Evolutionary conservation across 345 rosid species (phyloP).

Genomic region (Citrus unshiu): DNA sequence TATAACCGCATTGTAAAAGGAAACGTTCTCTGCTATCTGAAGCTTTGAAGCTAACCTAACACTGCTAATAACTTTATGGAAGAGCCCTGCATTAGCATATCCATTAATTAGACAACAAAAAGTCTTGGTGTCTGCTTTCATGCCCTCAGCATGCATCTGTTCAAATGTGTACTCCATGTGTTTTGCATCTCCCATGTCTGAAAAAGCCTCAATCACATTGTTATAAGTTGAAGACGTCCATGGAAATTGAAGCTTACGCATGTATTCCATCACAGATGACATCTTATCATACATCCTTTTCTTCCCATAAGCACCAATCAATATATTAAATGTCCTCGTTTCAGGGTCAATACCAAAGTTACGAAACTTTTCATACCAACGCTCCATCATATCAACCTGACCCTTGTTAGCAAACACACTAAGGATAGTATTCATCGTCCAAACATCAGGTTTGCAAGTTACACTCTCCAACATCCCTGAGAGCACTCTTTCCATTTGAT

Average conservation of each 20-base stretch:
- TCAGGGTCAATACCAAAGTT: constrained; percentile 81
- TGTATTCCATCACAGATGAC: constrained; percentile 93
- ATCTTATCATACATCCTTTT: constrained; percentile 85
- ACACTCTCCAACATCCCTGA: constrained; percentile 67
- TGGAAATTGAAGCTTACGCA: constrained; percentile 82
- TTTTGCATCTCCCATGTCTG: constrained; percentile 82
- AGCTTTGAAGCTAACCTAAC: constrained; percentile 71
- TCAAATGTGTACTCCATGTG: constrained; percentile 81
- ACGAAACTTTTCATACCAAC: constrained; percentile 87
- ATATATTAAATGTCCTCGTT: constrained; percentile 76
- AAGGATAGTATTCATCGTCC: constrained; percentile 88
- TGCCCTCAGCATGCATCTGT: constrained; percentile 81
- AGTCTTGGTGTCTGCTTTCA: constrained; percentile 86
- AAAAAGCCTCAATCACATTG: constrained; percentile 88
- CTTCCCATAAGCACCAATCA: constrained; percentile 90
- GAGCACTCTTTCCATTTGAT: constrained; percentile 80
- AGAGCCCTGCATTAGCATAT: constrained; percentile 75
- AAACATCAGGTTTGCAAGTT: constrained; percentile 75
- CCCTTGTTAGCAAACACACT: constrained; percentile 85
- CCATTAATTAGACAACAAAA: constrained; percentile 81
- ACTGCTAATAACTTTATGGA: constrained; percentile 69
- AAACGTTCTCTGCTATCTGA: constrained; percentile 68
- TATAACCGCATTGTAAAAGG: constrained; percentile 68
- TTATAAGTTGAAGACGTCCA: constrained; percentile 94
- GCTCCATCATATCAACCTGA: constrained; percentile 78